Conservation (phyloP, 257 asterid species). For the Solanum ossicruentum region DNA sequence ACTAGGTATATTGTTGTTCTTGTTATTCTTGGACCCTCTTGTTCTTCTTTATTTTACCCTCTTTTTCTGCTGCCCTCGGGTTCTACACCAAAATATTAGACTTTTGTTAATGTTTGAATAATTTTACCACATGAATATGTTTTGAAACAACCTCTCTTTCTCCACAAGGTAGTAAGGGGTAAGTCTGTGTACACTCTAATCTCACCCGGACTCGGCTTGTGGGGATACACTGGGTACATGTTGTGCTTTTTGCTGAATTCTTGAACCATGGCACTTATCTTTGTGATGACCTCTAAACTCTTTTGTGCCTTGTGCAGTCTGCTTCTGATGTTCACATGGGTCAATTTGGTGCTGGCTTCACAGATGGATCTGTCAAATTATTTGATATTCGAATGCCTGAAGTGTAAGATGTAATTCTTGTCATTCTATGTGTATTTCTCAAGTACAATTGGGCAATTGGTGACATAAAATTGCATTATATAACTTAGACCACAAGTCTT, state of each 20-base stretch:
- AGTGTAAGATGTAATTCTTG: constrained; percentile 36
- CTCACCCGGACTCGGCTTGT: background rate
- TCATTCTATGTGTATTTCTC: background rate
- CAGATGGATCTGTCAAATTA: constrained; percentile 75
- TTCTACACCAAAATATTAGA: background rate
- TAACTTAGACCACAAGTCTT: background rate
- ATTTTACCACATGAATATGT: background rate
- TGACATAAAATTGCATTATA: background rate
- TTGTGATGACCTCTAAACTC: background rate
- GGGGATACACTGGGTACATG: background rate
- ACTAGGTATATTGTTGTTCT: too few species aligned
- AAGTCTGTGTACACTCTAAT: background rate
- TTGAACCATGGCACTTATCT: background rate
- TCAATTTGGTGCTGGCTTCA: constrained; percentile 81
- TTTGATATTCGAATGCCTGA: constrained; percentile 76
- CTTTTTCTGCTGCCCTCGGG: background rate
- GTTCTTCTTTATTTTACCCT: background rate
- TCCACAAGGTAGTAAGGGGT: background rate
- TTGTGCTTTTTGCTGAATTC: background rate
- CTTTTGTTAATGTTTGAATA: background rate
- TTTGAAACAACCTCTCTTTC: background rate
- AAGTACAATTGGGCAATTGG: background rate
- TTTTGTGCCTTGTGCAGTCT: constrained; percentile 35
- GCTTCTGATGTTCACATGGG: constrained; percentile 87
- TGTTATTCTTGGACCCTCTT: background rate